Percentiles rank a stretch among this genome's conserved stretches.
Conservation (phyloP, 257 asterid species). For the Mitragyna speciosa region DNA sequence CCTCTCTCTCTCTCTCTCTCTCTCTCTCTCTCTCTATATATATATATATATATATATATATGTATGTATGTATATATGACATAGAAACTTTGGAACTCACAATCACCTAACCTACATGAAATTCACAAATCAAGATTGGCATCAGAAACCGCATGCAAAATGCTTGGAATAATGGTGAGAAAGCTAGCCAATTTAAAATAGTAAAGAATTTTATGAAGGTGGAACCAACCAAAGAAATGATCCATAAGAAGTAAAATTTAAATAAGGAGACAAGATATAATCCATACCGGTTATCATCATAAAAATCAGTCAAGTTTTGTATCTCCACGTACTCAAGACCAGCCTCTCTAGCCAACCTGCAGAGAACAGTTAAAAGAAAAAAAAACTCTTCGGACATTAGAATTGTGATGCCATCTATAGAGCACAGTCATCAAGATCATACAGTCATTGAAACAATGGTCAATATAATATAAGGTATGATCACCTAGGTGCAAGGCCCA, state of each 20-base stretch:
- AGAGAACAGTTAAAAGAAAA: conserved; percentile 25
- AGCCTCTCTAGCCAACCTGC: conserved; percentile 97
- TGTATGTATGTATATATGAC: not conserved
- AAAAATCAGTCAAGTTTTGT: conserved; percentile 91
- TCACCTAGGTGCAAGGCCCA: conserved; percentile 9
- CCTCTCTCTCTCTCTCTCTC: no score
- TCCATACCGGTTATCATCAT: conserved; percentile 78
- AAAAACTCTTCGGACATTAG: not conserved
- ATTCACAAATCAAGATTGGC: not conserved
- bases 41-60: no score
- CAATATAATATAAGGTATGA: not conserved
- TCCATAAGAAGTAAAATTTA: not conserved
- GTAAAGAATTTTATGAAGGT: no score
- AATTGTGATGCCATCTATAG: not conserved
- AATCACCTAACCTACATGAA: not conserved
- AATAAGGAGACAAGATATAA: not conserved
- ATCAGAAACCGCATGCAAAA: not conserved
- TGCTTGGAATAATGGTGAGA: not conserved
- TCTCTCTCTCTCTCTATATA: no score
- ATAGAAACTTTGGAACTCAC: not conserved
- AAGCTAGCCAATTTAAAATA: not conserved
- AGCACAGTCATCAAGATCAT: not conserved
- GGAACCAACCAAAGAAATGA: not conserved
- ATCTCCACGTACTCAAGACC: conserved; percentile 88
- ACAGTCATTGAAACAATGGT: not conserved